Conservation (phyloP, 257 asterid genomes). For the Cinchona pubescens region DNA sequence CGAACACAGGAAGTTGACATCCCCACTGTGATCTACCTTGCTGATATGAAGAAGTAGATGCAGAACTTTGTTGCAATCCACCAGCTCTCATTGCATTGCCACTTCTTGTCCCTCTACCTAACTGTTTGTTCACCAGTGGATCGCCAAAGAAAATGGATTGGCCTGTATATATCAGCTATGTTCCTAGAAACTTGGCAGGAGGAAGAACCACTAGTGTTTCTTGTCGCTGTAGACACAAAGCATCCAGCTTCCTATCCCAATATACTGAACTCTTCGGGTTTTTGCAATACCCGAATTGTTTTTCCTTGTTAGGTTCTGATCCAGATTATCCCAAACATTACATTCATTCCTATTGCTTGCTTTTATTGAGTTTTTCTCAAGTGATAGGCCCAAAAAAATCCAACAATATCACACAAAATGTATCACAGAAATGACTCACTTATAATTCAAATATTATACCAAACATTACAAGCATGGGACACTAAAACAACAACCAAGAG, state of each 20-base stretch:
- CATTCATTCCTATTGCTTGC: constrained; percentile 29
- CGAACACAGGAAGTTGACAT: constrained; percentile 91
- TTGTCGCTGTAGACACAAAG: constrained; percentile 51
- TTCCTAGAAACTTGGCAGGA: constrained; percentile 46
- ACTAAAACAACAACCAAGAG: no score
- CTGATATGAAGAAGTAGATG: constrained; percentile 59
- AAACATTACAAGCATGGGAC: no score
- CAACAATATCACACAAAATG: no score
- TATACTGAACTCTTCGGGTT: constrained; percentile 54
- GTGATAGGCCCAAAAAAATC: no score
- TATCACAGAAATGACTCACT: no score
- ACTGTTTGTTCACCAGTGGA: constrained; percentile 58
- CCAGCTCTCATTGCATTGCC: constrained; percentile 23
- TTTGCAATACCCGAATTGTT: constrained; percentile 29
- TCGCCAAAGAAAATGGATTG: constrained; percentile 91
- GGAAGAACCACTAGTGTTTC: constrained; percentile 46
- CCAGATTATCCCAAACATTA: constrained; percentile 8
- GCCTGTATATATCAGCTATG: constrained; percentile 81
- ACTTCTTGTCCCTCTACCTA: constrained; percentile 41
- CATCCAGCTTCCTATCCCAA: constrained; percentile 89
- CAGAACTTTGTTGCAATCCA: constrained; percentile 45
- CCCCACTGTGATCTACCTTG: constrained; percentile 86
- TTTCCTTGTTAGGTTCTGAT: constrained; percentile 34
- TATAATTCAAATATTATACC: no score
- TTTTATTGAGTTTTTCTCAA: no score